Percentiles rank a stretch among this genome's conserved stretches.
Conservation (phyloP, 2,329 filamentous ascomycete species). For the Torrubiellomyces zombiae region DNA sequence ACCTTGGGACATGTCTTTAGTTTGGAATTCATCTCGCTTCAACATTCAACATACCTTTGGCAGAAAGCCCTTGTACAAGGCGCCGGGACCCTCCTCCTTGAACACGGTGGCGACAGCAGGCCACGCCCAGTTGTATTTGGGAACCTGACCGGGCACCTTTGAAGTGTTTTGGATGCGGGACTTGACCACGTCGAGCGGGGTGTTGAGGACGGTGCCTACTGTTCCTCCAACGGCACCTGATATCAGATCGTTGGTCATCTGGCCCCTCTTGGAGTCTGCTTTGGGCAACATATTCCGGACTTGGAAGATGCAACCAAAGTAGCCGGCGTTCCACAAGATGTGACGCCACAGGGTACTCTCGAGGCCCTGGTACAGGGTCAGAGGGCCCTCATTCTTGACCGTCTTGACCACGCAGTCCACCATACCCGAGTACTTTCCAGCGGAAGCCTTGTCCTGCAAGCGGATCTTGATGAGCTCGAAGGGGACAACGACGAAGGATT, state of each 20-base stretch:
- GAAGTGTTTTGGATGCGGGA: conserved; percentile 90
- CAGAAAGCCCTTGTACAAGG: conserved; percentile 93
- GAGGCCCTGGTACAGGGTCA: conserved; percentile 90
- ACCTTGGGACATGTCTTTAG: conserved; percentile 12
- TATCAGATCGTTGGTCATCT: conserved; percentile 76
- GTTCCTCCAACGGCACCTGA: conserved; percentile 82
- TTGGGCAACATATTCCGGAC: conserved; percentile 70
- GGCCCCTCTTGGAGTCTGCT: conserved; percentile 60
- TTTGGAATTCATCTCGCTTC: conserved; percentile 1
- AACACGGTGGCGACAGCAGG: conserved; percentile 71
- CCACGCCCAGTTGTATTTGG: conserved; percentile 99
- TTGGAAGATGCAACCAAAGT: conserved; percentile 98
- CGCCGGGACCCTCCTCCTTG: conserved; percentile 81
- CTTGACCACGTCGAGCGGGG: conserved; percentile 94
- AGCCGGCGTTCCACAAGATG: conserved; percentile 76
- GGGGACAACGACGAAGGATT: conserved; percentile 91
- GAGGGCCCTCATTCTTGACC: conserved; percentile 61
- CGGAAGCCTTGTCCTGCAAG: conserved; percentile 86
- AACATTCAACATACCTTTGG: conserved; percentile 62
- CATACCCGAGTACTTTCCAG: conserved; percentile 73
- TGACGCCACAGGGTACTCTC: conserved; percentile 97
- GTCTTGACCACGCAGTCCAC: conserved; percentile 70
- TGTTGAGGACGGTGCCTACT: conserved; percentile 78
- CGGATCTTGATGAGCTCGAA: conserved; percentile 99
- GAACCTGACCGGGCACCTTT: conserved; percentile 60